A percentile compares a stretch with the other conserved stretches of the same genome.
Conservation (phyloP, 345 rosid species). For the Hibiscus trionum region DNA sequence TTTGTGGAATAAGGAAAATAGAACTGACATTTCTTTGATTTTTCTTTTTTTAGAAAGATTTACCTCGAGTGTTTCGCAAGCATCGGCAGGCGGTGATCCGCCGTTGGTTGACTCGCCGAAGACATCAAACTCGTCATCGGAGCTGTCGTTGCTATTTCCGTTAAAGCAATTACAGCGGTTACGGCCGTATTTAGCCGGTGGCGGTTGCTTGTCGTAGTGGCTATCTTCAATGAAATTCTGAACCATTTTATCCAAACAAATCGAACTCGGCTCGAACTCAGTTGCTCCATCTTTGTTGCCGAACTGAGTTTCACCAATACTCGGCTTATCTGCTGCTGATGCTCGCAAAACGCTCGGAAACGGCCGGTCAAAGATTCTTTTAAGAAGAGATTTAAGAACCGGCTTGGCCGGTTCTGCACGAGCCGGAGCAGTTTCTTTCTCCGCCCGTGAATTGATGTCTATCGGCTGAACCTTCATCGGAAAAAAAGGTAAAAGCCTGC, state of each 20-base stretch:
- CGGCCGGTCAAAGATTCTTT: constrained; percentile 60
- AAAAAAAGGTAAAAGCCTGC: constrained; percentile 12
- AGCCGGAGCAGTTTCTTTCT: constrained; percentile 16
- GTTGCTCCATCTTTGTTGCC: constrained; percentile 27
- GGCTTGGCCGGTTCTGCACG: constrained; percentile 46
- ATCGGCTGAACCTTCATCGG: constrained; percentile 71
- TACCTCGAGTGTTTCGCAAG: constrained; percentile 72
- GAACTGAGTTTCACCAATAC: constrained; percentile 28
- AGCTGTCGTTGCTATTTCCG: constrained; percentile 65
- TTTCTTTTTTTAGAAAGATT: not conserved
- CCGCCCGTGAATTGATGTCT: constrained; percentile 34
- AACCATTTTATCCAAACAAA: constrained; percentile 82
- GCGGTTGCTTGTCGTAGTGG: constrained; percentile 67
- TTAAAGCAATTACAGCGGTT: constrained; percentile 93
- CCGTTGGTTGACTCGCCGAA: constrained; percentile 37
- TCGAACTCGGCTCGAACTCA: constrained; percentile 87
- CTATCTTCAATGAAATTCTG: constrained; percentile 79
- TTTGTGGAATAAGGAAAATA: not conserved
- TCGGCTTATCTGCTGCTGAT: constrained; percentile 39
- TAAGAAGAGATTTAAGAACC: constrained; percentile 56
- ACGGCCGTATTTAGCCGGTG: constrained; percentile 51
- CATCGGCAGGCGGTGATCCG: constrained; percentile 27
- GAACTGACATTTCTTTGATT: not conserved
- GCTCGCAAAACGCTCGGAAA: constrained; percentile 36
- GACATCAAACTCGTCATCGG: constrained; percentile 73